Percentiles rank a stretch among this genome's conserved stretches.
Conservation (phyloP, 768 basidiomycete species). For the Boletus rex-veris region DNA sequence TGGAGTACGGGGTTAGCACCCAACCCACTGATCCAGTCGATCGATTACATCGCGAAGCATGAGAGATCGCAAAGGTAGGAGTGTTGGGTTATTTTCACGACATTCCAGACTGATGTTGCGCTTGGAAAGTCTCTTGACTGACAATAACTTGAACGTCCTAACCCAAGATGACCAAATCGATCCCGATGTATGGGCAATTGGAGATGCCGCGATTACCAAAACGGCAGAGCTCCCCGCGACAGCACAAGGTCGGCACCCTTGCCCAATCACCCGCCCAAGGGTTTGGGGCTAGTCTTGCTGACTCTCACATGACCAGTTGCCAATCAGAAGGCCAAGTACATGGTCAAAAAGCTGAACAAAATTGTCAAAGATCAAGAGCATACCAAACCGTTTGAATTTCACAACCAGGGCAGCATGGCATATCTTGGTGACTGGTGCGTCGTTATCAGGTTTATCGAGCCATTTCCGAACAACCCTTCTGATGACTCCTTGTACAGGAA, state of each 20-base stretch:
- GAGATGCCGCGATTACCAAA: conserved; percentile 67
- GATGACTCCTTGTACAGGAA: conserved; percentile 44
- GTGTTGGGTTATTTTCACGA: conserved; percentile 24
- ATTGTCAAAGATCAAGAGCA: conserved; percentile 48
- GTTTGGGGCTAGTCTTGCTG: conserved; percentile 19
- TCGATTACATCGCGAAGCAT: conserved; percentile 60
- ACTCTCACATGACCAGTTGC: conserved; percentile 48
- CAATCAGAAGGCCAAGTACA: conserved; percentile 69
- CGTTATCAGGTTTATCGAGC: not conserved
- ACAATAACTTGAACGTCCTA: conserved; percentile 61
- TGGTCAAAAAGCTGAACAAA: conserved; percentile 64
- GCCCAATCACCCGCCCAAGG: conserved; percentile 12
- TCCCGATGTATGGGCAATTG: conserved; percentile 76
- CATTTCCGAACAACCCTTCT: conserved; percentile 5
- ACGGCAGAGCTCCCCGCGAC: conserved; percentile 70
- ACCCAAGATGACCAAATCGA: conserved; percentile 51
- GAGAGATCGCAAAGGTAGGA: conserved; percentile 50
- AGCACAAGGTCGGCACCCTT: conserved; percentile 59
- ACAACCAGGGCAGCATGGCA: conserved; percentile 71
- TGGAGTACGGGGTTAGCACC: conserved; percentile 87
- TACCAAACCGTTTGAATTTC: conserved; percentile 60
- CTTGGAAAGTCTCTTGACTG: conserved; percentile 40
- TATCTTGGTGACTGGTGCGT: conserved; percentile 74
- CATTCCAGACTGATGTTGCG: conserved; percentile 14
- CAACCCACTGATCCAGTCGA: conserved; percentile 69